Percentiles rank a stretch among this genome's conserved stretches.
These are phyloP conservation scores for Gastrolobium bilobum DNA, from an alignment of 306 rosid genomes.

Conservation along the genomic window DNA sequence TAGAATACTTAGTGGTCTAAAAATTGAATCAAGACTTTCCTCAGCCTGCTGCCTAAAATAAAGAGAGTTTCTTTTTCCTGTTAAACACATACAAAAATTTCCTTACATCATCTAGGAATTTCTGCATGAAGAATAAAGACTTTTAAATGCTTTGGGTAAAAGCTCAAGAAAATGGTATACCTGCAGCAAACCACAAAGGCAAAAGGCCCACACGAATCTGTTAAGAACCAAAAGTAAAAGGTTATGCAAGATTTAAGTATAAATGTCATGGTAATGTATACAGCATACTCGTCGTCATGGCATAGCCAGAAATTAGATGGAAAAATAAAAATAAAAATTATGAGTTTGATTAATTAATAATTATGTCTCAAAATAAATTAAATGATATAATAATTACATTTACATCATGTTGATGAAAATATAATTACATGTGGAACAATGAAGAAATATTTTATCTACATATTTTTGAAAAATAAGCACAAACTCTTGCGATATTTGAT, in stretches of 20 bases:
- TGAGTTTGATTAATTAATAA: conserved; percentile 35
- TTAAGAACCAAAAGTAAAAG: conserved; percentile 41
- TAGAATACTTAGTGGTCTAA: conserved; percentile 56
- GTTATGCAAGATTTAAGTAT: conserved; percentile 32
- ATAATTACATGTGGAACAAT: conserved; percentile 18
- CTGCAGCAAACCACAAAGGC: conserved; percentile 87
- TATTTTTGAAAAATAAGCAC: background rate
- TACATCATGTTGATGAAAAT: conserved; percentile 12
- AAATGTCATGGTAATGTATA: conserved; percentile 38
- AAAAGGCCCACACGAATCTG: conserved; percentile 81
- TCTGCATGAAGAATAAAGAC: conserved; percentile 50
- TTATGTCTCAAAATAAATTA: conserved; percentile 30
- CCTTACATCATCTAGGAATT: conserved; percentile 50
- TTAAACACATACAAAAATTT: conserved; percentile 52
- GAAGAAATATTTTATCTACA: background rate
- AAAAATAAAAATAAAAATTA: conserved; percentile 14
- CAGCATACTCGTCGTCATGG: conserved; percentile 2
- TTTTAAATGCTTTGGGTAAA: conserved; percentile 43
- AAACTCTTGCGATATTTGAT: background rate
- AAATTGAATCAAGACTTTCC: conserved; percentile 75
- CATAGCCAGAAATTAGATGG: background rate
- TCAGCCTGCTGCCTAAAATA: conserved; percentile 70
- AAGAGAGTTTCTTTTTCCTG: conserved; percentile 75
- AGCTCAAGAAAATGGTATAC: conserved; percentile 56
- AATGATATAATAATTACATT: conserved; percentile 8